These are phyloP conservation scores for Malus sylvestris DNA, from an alignment of 306 rosid genomes.

Conservation along the genomic window DNA sequence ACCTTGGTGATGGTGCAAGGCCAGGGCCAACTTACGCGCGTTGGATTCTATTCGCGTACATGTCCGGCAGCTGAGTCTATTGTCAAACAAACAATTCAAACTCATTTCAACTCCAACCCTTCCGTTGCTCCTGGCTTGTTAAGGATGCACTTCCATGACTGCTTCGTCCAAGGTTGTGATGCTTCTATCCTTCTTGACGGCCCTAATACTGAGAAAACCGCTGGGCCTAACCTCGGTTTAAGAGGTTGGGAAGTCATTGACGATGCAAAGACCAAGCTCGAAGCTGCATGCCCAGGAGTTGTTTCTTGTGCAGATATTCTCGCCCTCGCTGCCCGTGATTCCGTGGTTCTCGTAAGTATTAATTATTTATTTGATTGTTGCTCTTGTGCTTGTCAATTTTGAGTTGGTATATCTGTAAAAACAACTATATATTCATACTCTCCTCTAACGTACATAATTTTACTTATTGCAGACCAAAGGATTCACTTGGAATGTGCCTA, in stretches of 20 bases:
- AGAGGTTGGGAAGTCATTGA: slow-evolving; percentile 17
- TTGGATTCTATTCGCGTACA: slow-evolving; percentile 4
- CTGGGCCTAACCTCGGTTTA: not conserved
- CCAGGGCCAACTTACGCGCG: not conserved
- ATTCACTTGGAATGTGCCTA: slow-evolving; percentile 8
- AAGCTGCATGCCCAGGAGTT: slow-evolving; percentile 18
- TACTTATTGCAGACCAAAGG: not conserved
- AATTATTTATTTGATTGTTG: not conserved
- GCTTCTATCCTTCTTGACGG: slow-evolving; percentile 16
- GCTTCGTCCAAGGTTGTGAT: slow-evolving; percentile 24
- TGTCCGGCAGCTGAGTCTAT: slow-evolving; percentile 10
- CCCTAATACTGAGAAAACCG: not conserved
- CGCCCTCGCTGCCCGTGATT: slow-evolving; percentile 22
- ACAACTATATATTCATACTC: no score
- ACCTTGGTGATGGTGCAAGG: not conserved
- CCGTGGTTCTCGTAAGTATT: slow-evolving; percentile 5
- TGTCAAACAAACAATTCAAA: slow-evolving; percentile 3
- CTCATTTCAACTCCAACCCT: slow-evolving; percentile 7
- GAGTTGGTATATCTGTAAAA: no score
- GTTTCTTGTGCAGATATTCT: slow-evolving; percentile 24
- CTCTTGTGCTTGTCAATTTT: no score
- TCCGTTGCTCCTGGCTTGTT: slow-evolving; percentile 15
- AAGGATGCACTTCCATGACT: slow-evolving; percentile 33
- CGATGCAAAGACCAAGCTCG: slow-evolving; percentile 20
- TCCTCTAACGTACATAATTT: no score